Base-by-base conservation (phyloP, 2,329 filamentous ascomycete genomes). In the Aspergillus quadricinctus region DNA sequence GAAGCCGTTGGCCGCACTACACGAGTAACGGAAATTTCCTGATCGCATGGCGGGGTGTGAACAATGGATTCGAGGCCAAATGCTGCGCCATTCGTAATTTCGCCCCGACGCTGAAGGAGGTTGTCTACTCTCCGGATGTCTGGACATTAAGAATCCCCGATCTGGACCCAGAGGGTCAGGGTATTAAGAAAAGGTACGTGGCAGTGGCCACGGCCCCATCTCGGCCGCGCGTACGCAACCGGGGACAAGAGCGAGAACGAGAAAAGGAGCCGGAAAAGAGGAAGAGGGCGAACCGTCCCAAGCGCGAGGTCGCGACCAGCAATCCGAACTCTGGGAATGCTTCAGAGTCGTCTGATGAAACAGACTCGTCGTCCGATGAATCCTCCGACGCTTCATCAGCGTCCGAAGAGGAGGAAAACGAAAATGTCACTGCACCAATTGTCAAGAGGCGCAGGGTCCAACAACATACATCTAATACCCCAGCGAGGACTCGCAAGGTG, bases 51-150 rank as follows among this genome's bases (percentile, higher is more conserved):
- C 19, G 40, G 21, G 57, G 57, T 8, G 10, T 40, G 2, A 19
- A 31, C 3, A 11, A 56, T 5, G 54, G 54, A 19, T 62, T 28
- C 35, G 58, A 59, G 2, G 14, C 40, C 14, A 43, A 58, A 14
- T 31, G 29, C 8, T 60, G 50, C 23, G 59, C 61, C 4, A 37
- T 62, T 4, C 50, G 59, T 2, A 37, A 53, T 17, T 62, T 55
- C 19, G 27, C 27, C 14, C 28, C 21, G 4, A 4, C 14, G 9
- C 3, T 5, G 4, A 37, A 56, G 1, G 40, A 56, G 7, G 40
- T 58, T 3, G 5, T 14, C 7, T 63, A 57, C 21, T 25, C 41
- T 7, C 25, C 10, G 14, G 41, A 53, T 31, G 9, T 40, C 7
- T 53, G 28, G 52, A 25, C 28, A 2, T 5, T 11, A 21, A 17